phyloP scores from a whole-genome alignment of 352 stramenopile genomes.

The Phytophthora litchii region DNA sequence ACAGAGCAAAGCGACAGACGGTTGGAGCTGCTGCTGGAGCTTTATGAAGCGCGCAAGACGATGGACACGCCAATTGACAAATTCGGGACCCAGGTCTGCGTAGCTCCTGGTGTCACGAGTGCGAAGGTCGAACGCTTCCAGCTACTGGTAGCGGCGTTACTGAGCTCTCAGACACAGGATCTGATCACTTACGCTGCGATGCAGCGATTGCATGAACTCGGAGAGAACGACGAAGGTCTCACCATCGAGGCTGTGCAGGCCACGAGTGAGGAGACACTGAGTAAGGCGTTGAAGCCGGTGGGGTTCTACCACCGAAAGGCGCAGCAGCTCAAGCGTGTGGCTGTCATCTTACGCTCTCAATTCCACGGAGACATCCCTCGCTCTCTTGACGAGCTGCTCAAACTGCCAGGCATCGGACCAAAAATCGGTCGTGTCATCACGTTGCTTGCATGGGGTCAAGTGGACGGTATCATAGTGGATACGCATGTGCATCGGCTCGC shows the following conservation, averaged over 20 bases:
- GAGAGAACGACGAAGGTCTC: conserved; percentile 43
- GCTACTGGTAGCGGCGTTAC: conserved; percentile 60
- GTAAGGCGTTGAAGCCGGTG: conserved; percentile 63
- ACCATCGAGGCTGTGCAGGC: conserved; percentile 48
- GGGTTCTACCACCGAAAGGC: conserved; percentile 81
- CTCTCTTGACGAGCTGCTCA: conserved; percentile 44
- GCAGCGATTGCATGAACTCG: conserved; percentile 60
- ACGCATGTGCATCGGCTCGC: conserved; percentile 79
- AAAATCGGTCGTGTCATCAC: conserved; percentile 78
- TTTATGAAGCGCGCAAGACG: conserved; percentile 41
- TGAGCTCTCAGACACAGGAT: conserved; percentile 82
- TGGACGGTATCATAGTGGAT: conserved; percentile 79
- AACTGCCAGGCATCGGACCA: conserved; percentile 68
- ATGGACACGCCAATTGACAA: conserved; percentile 64
- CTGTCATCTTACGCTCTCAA: conserved; percentile 39
- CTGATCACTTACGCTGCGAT: conserved; percentile 72
- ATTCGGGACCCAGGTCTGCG: conserved; percentile 73
- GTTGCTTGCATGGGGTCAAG: conserved; percentile 64
- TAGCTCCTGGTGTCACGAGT: conserved; percentile 29
- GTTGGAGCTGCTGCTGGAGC: conserved; percentile 41
- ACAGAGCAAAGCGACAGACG: conserved; percentile 23
- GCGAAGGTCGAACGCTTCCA: conserved; percentile 60
- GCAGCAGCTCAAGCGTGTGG: conserved; percentile 62
- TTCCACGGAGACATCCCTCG: conserved; percentile 59
- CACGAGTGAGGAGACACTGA: conserved; percentile 40